Evolutionary conservation across 192 early-diverging fungal species (phyloP), one percentile per base, ranked within the genome.

Genomic region (Coemansia sp.): DNA sequence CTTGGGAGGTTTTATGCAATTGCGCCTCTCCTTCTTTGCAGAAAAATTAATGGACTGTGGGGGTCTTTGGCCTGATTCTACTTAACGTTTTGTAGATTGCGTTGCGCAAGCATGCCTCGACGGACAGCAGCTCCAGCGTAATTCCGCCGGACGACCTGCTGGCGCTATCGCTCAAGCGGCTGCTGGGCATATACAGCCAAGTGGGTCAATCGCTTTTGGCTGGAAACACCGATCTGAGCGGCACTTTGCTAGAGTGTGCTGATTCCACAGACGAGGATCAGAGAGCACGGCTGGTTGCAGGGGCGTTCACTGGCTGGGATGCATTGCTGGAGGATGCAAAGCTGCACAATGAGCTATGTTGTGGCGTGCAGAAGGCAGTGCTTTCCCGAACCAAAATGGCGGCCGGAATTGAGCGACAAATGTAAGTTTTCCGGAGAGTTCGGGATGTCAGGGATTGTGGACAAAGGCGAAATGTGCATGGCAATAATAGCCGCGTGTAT

Each of bases 251-350:
- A 22, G 46, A 48, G 11, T 25, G 21, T 48, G 46, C 21, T 10
- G 21, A 48, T 25, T 8, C 24, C 24, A 25, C 10, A 8, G 12
- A 14, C 46, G 21, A 27, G 1, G 47, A 57, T 42, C 28, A 24
- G n/a, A 30, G 25, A 18, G 35, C 67, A 18, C 58, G 59, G 59
- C 60, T 65, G 31, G 42, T 59, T 44, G 51, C 66, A 19, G 64
- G 64, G 9, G 67, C 64, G 27, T 77, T 69, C 21, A 70, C 73
- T 4, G 50, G 64, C 43, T 77, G 73, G 73, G 67, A 67, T 5
- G 43, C 67, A 0, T 48, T 77, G 21, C 27, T 66, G 40, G 53
- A 60, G 3, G 67, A 77, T 23, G 67, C 67, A 24, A 69, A 56
- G 47, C n/a, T 27, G 16, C 54, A 60, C 28, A 45, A 28, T 3